phyloP scores from a whole-genome alignment of 345 rosid species.

The Linum tenue region DNA sequence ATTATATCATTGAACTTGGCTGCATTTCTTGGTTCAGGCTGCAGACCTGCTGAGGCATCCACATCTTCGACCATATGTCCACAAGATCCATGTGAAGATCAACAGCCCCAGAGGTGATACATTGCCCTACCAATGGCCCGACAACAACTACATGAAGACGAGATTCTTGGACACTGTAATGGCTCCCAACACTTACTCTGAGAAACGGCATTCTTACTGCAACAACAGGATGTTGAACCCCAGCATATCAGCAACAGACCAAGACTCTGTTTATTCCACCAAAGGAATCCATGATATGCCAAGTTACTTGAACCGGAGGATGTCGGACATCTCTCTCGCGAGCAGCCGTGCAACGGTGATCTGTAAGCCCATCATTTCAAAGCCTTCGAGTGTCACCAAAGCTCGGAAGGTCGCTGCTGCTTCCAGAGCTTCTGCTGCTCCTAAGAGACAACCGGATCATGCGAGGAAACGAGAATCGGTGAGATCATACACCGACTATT shows the following conservation, averaged over 20 bases:
- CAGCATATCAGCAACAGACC: slow-evolving; percentile 70
- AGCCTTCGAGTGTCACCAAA: slow-evolving; percentile 36
- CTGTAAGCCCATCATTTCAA: slow-evolving; percentile 51
- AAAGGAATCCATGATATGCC: slow-evolving; percentile 33
- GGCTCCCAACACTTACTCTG: slow-evolving; percentile 29
- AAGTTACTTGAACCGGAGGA: slow-evolving; percentile 27
- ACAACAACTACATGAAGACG: slow-evolving; percentile 42
- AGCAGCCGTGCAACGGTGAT: slow-evolving; percentile 65
- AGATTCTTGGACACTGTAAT: slow-evolving; percentile 40
- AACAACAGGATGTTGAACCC: slow-evolving; percentile 73
- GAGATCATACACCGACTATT: slow-evolving; percentile 17
- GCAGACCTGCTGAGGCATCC: slow-evolving; percentile 75
- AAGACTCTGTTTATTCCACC: slow-evolving; percentile 52
- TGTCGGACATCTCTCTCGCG: slow-evolving; percentile 43
- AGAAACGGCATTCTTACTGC: slow-evolving; percentile 43
- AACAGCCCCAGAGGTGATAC: slow-evolving; percentile 60
- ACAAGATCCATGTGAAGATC: slow-evolving; percentile 55
- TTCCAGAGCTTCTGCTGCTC: slow-evolving; percentile 42
- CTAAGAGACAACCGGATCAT: slow-evolving; percentile 37
- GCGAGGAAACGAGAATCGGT: slow-evolving; percentile 55
- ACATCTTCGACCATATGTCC: slow-evolving; percentile 70
- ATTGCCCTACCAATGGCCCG: slow-evolving; percentile 59
- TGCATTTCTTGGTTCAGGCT: slow-evolving; percentile 43
- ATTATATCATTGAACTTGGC: neutral
- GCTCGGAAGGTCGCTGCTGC: slow-evolving; percentile 28